These are phyloP conservation scores for Colletotrichum ledebouriae DNA, from an alignment of 2,329 filamentous ascomycete species.

Conservation along the genomic window DNA sequence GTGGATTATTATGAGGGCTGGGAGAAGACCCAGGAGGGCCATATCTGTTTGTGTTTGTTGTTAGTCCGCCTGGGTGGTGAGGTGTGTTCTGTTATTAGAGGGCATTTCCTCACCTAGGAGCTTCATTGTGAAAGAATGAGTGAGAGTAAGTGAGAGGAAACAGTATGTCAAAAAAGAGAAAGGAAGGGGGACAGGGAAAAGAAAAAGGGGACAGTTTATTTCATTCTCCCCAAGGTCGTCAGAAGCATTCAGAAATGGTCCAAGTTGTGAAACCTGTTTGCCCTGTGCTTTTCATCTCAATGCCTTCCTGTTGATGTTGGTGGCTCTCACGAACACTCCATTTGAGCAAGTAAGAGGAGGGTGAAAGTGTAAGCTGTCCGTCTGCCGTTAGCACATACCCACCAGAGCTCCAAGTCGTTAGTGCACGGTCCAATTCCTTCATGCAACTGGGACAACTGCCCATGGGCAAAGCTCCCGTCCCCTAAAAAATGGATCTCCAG, in stretches of 20 bases:
- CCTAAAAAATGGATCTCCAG: background rate
- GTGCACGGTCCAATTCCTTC: constrained; percentile 25
- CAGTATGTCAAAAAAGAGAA: background rate
- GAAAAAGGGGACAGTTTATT: background rate
- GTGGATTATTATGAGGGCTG: constrained; percentile 75
- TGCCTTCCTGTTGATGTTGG: constrained; percentile 6
- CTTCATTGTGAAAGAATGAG: constrained; percentile 43
- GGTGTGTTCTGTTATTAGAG: background rate
- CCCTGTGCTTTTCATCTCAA: constrained; percentile 41
- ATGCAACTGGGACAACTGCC: constrained; percentile 9
- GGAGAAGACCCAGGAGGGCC: constrained; percentile 68
- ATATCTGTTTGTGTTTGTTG: constrained; percentile 54
- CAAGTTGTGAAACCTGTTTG: constrained; percentile 39
- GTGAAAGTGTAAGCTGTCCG: constrained; percentile 40
- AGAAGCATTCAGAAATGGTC: constrained; percentile 7
- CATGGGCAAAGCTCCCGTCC: constrained; percentile 6
- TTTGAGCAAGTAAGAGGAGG: constrained; percentile 1
- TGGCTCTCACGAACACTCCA: constrained; percentile 17
- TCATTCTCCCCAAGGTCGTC: background rate
- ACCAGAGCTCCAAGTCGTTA: constrained; percentile 27
- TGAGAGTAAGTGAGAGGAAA: background rate
- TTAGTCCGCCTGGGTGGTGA: constrained; percentile 19
- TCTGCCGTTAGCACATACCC: constrained; percentile 30
- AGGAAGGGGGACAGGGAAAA: background rate
- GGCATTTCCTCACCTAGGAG: constrained; percentile 39